phyloP scores from a whole-genome alignment of 2,329 filamentous ascomycete species.

The Aureobasidium mangrovei region DNA sequence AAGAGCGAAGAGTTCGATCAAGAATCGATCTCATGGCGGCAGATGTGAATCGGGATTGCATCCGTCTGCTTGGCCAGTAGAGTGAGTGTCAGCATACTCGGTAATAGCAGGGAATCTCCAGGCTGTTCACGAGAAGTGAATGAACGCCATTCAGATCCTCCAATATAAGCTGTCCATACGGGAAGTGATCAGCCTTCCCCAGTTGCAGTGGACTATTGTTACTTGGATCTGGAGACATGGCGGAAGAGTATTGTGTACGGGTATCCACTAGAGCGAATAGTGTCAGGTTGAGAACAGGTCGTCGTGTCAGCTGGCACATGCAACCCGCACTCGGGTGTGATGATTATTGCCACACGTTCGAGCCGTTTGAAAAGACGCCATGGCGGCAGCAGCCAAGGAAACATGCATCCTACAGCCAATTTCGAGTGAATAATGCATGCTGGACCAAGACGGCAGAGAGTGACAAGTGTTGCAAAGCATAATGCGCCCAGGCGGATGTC shows the following conservation, averaged over 20 bases:
- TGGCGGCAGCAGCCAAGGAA: neutral
- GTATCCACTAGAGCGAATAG: neutral
- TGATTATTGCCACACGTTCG: neutral
- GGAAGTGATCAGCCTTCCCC: neutral
- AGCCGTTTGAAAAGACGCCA: neutral
- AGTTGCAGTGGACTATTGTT: neutral
- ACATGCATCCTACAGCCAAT: neutral
- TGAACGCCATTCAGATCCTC: neutral
- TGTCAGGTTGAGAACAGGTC: neutral
- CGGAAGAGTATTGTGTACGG: neutral
- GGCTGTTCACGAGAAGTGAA: too few relatives aligned
- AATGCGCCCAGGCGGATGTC: neutral
- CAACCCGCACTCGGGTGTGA: neutral
- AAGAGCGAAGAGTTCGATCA: neutral
- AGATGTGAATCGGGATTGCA: too few relatives aligned
- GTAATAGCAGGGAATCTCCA: too few relatives aligned
- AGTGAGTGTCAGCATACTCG: too few relatives aligned
- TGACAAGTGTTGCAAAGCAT: slow-evolving; percentile 9
- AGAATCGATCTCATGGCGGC: neutral
- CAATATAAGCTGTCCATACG: neutral
- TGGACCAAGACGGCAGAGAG: neutral
- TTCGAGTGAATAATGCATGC: neutral
- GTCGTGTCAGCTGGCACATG: slow-evolving; percentile 2
- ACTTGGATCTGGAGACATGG: too few relatives aligned
- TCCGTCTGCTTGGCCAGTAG: too few relatives aligned